A percentile compares a stretch with the other conserved stretches of the same genome.
Evolutionary conservation across 2,329 filamentous ascomycete genomes (phyloP).

Genomic region (Aspergillus calidoustus): DNA sequence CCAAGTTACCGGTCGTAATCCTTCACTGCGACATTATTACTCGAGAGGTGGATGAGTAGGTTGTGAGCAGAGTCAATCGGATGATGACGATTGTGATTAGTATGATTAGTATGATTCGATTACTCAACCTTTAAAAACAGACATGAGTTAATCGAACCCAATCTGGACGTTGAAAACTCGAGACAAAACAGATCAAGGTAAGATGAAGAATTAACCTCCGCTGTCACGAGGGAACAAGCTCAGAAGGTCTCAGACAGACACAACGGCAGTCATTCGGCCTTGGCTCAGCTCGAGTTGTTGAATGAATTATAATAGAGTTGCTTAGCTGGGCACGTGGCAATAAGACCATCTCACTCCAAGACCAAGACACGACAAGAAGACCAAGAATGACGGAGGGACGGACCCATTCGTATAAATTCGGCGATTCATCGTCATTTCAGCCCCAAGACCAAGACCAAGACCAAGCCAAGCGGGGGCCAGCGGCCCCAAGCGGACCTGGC

Average conservation of each 20-base stretch:
- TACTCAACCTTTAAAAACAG: neutral
- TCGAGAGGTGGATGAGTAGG: neutral
- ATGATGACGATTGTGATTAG: neutral
- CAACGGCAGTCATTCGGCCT: no score
- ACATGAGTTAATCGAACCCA: neutral
- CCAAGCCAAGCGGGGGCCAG: neutral
- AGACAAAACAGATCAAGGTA: neutral
- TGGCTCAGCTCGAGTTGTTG: no score
- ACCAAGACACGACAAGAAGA: neutral
- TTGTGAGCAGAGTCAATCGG: neutral
- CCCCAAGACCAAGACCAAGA: neutral
- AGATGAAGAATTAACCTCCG: neutral
- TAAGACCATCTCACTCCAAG: neutral
- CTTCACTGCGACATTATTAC: neutral
- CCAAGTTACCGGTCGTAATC: neutral
- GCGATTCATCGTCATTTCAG: neutral
- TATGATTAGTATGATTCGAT: neutral
- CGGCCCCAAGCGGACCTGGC: neutral
- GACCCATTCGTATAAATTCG: neutral
- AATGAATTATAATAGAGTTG: no score
- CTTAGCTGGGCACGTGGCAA: neutral
- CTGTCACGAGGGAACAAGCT: neutral
- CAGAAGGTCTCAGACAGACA: neutral
- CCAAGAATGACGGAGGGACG: neutral
- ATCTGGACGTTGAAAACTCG: neutral